Base-by-base conservation (phyloP, 768 basidiomycete species). In the Strobilomyces dryophilus region DNA sequence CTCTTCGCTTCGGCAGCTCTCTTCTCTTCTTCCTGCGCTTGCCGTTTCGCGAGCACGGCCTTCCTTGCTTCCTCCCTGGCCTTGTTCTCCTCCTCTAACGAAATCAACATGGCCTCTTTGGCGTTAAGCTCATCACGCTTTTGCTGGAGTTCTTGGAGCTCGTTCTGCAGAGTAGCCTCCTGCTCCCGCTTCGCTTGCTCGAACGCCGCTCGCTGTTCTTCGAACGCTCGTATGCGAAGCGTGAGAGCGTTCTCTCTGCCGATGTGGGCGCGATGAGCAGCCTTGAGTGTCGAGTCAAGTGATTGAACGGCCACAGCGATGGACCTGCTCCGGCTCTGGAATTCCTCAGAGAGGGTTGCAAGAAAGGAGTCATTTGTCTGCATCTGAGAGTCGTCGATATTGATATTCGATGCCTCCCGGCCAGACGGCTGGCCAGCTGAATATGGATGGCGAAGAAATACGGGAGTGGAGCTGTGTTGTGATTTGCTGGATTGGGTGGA, bases 11-110 rank as follows among this genome's bases (percentile, higher is more conserved):
- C 62, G 1, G 56, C 53, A 8, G 39, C 44, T 37, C 55, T 52
- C 35, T 34, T 59, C 32, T 69, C 67, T 24, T 66, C 63, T 45
- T 70, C 67, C 36, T 58, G 61, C 4, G 53, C 64, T 26, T 59
- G 68, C 27, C 66, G 60, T 21, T 62, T 56, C 9, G 54, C 54
- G 14, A 59, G 35, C n/a, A 58, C 21, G 17, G 20, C 48, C 42
- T 46, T 60, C 40, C 61, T 59, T 11, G 53, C 60, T 20, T 65
- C 65, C 21, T 70, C 69, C 51, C 59, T 64, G 5, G 59, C 52
- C 48, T 42, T 65, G 21, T 36, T 51, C 41, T 69, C 69, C 49
- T 55, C 58, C 43, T 68, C 68, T 29, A 54, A 46, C 32, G 54
- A 64, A 32, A 40, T 40, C 34, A 70, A 39, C 31, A 32, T 36